Conservation (phyloP, 371 early-diverging fungal genomes). For the Apophysomyces sp. region DNA sequence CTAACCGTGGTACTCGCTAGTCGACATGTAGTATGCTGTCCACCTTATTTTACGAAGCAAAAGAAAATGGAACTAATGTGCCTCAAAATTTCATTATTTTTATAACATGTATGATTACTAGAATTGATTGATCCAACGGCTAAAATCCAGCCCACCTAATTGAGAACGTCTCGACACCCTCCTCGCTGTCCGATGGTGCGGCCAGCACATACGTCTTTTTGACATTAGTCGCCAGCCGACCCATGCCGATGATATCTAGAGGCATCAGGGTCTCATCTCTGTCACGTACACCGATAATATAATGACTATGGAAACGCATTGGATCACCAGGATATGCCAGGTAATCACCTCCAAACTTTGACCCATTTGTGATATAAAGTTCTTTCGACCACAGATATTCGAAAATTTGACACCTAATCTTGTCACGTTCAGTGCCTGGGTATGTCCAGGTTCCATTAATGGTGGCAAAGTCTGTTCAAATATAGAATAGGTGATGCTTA, state of each 20-base stretch:
- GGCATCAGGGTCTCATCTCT: conserved; percentile 12
- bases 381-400: conserved; percentile 52
- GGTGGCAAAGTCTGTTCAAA: neutral
- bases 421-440: conserved; percentile 26
- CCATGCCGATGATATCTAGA: conserved; percentile 45
- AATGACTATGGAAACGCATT: conserved; percentile 54
- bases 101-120: too few species aligned
- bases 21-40: too few species aligned
- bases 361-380: conserved; percentile 53
- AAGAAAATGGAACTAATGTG: too few species aligned
- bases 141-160: conserved; percentile 53
- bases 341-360: conserved; percentile 69
- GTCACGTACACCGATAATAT: conserved; percentile 32
- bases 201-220: conserved; percentile 55
- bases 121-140: too few species aligned
- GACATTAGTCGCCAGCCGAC: conserved; percentile 51
- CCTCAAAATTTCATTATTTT: too few species aligned
- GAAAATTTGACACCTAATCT: conserved; percentile 38
- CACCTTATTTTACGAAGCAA: too few species aligned
- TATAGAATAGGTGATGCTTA: neutral
- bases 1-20: too few species aligned
- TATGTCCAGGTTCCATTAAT: conserved; percentile 17
- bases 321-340: conserved; percentile 61
- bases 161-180: conserved; percentile 17
- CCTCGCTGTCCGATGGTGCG: neutral